Evolutionary conservation across 768 basidiomycete species (phyloP), one percentile per base, ranked within the genome.

Genomic region (Rhodotorula babjevae): DNA sequence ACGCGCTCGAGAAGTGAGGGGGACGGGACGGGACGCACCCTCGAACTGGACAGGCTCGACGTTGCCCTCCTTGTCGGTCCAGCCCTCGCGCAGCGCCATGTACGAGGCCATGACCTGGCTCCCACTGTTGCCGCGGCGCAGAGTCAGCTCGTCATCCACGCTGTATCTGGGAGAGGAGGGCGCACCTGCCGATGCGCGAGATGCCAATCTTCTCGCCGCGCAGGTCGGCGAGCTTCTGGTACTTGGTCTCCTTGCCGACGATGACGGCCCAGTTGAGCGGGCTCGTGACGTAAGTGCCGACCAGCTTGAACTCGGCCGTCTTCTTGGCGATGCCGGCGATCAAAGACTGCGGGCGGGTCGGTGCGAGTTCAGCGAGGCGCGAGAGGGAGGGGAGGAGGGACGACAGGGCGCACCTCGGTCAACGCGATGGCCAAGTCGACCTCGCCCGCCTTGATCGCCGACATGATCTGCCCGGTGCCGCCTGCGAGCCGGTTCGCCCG

Each of bases 41-140:
- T 75, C 73, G 40, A 79, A 79, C 25, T 77, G 65, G 21, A 80
- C 68, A 50, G 74, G 70, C 61, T 79, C 78, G 18, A 79, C 75
- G 40, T 77, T 67, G 14, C 78, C 75, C 5, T 69, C 73, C 12
- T 44, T 61, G 58, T 76, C 71, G 77, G 82, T 82, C 93, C 93
- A 96, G 25, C 88, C 88, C 79, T 95, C 87, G 74, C 94, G 89
- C 46, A 91, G 82, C 9, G 91, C 91, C 90, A 96, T 91, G 36
- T 96, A 92, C 75, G 89, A 91, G 7, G 93, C 94, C 93, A 98
- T 97, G 2, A 91, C 92, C 80, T 94, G 90, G 74, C 89, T 90
- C 33, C 93, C 93, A 76, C 91, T 89, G 68, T 31, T 61, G 7
- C 31, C 9, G 25, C 18, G 0, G 10, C 16, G 11, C 11, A 25